Base-by-base conservation (phyloP, 2,329 filamentous ascomycete genomes). In the Arthrobotrys sphaeroides region DNA sequence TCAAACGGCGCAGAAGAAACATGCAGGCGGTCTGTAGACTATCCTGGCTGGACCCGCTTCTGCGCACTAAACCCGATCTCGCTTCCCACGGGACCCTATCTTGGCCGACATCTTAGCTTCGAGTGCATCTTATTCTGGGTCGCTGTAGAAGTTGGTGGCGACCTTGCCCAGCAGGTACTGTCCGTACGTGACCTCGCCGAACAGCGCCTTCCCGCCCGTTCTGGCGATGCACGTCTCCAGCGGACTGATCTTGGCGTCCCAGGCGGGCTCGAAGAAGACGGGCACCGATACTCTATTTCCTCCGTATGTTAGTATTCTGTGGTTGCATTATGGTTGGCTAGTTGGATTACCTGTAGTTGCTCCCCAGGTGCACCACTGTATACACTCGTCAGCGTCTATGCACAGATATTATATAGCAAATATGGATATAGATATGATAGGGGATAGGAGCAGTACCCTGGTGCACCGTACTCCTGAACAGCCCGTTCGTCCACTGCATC, bases 231-330 rank as follows among this genome's bases (percentile, higher is more conserved):
- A 84, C 61, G 78, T 80, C 61, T 73, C 66, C 77, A 84, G 77
- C 49, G 83, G 83, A 77, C 72, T 80, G 5, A 84, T 82, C 51
- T 79, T 69, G 10, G 83, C 82, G 40, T 84, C 81, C 64, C 83
- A 85, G 73, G 83, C 80, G 62, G 84, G 84, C 78, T 85, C 84
- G 76, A 84, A 86, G 80, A 86, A 86, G 69, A 86, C 86, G 4
- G 85, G 85, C 28, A 85, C 83, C 6, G 75, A 78, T 40, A 80
- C 78, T 16, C 67, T 77, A 55, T n/a, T 9, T 7, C 26, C n/a
- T 49, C 20, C 24, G 47, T 47, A 13, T 16, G 5, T 36, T 20
- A 55, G 28, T 16, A 82, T n/a, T n/a, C n/a, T n/a, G n/a, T n/a
- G n/a, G n/a, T n/a, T n/a, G n/a, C n/a, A n/a, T 33, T 33, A 33